phyloP scores from a whole-genome alignment of 495 filamentous ascomycete species.

The Xylaria castorea region DNA sequence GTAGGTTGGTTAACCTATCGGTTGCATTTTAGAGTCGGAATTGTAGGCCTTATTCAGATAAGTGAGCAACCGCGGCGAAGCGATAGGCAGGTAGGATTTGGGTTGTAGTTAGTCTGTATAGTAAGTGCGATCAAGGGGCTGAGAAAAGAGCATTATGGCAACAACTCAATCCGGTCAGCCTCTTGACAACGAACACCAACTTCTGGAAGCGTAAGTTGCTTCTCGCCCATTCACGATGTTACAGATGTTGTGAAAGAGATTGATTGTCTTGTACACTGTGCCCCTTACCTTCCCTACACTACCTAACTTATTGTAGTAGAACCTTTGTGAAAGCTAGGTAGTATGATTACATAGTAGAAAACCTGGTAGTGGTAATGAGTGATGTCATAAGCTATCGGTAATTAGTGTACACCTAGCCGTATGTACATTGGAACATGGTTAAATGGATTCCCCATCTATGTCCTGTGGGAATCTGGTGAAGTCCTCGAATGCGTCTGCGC shows the following conservation, averaged over 20 bases:
- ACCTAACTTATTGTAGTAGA: background rate
- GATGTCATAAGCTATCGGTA: background rate
- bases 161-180: background rate
- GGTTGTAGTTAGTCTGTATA: too few species aligned
- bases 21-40: background rate
- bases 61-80: background rate
- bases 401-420: background rate
- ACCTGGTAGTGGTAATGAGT: background rate
- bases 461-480: background rate
- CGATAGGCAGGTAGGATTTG: background rate
- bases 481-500: background rate
- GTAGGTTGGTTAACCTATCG: background rate
- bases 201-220: background rate
- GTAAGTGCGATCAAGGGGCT: background rate
- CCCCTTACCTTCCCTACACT: background rate
- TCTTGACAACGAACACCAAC: background rate
- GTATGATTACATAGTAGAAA: too few species aligned
- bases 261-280: background rate
- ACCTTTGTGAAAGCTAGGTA: background rate
- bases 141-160: background rate
- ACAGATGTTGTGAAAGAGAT: background rate
- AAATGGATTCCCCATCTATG: background rate
- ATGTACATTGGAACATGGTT: background rate
- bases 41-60: background rate
- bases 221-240: background rate